A percentile compares a stretch with the other conserved stretches of the same genome.
phyloP scores from a whole-genome alignment of 257 asterid genomes.

The Cruciata laevipes region DNA sequence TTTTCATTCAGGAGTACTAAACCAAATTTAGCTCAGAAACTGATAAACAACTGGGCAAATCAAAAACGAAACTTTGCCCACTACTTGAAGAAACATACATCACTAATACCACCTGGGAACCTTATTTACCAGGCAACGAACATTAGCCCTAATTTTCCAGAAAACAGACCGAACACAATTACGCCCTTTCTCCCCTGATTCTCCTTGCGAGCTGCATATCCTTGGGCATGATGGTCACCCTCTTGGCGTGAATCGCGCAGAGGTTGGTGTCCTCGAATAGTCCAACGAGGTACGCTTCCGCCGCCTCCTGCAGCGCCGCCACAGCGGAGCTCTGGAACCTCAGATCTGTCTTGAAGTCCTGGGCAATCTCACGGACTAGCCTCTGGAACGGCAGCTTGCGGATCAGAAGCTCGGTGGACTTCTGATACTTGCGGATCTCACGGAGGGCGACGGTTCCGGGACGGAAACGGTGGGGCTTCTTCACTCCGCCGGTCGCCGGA shows the following conservation, averaged over 20 bases:
- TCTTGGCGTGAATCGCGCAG: constrained; percentile 34
- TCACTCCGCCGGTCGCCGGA: constrained; percentile 34
- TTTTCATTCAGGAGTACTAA: background rate
- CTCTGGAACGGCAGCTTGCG: constrained; percentile 30
- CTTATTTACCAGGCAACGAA: background rate
- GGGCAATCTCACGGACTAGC: constrained; percentile 37
- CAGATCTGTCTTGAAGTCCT: constrained; percentile 37
- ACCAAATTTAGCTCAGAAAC: background rate
- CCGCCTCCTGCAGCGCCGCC: constrained; percentile 33
- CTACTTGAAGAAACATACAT: background rate
- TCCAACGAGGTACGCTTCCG: constrained; percentile 28
- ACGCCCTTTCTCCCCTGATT: constrained; percentile 31
- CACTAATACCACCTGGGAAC: background rate
- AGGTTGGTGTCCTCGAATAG: constrained; percentile 32
- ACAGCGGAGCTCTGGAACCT: constrained; percentile 35
- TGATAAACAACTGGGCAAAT: background rate
- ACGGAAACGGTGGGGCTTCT: constrained; percentile 34
- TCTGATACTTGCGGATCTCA: constrained; percentile 34
- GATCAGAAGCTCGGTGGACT: constrained; percentile 29
- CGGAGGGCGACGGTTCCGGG: constrained; percentile 35
- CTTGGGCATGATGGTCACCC: constrained; percentile 34
- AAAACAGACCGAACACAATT: background rate
- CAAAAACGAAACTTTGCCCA: background rate
- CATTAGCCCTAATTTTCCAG: background rate
- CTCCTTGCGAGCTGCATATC: constrained; percentile 34